Base-by-base conservation (phyloP, 1,139 yeast genomes). In the Lodderomyces beijingensis region DNA sequence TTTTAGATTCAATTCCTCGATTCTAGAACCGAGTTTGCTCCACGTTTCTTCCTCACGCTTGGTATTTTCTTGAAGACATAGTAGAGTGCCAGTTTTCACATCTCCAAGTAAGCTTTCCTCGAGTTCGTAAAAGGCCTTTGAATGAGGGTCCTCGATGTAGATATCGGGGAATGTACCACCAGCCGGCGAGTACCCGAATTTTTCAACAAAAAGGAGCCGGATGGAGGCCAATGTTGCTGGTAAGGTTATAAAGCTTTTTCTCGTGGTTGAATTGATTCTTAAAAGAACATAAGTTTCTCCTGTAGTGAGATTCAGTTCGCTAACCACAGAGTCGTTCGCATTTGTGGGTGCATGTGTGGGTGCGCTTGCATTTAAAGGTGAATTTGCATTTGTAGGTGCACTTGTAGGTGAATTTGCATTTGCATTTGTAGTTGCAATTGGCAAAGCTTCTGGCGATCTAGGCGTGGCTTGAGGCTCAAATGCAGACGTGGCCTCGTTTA, bases 181-280 rank as follows among this genome's bases (percentile, higher is more conserved):
- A 0, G 86, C 82, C 0, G 94, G 93, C 0, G 91, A 73, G 49
- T 82, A 86, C 1, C 93, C 87, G 59, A 88, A 89, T 48, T 79
- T 85, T 49, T 89, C 95, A 15, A 88, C 86, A 52, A 89, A 91
- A 20, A 84, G 58, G 1, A 87, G 65, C 32, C 94, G 68, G 27
- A 89, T 52, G 0, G 86, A 65, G 4, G 86, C 81, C 44, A 80
- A 69, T 0, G 80, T 65, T 3, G 76, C 66, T 0, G 82, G 79
- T 4, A 65, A 55, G 2, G 71, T 61, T 0, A 78, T 57, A 7
- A 33, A 30, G 5, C 47, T 44, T 19, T 50, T 47, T 20, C 52
- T 57, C 5, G 49, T 49, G 28, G 35, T 42, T 19, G 24, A 20
- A 13, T 31, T 29, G 5, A 45, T 50, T 2, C 55, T 46, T 20